phyloP scores from a whole-genome alignment of 495 filamentous ascomycete species.

The Aspergillus indologenus region DNA sequence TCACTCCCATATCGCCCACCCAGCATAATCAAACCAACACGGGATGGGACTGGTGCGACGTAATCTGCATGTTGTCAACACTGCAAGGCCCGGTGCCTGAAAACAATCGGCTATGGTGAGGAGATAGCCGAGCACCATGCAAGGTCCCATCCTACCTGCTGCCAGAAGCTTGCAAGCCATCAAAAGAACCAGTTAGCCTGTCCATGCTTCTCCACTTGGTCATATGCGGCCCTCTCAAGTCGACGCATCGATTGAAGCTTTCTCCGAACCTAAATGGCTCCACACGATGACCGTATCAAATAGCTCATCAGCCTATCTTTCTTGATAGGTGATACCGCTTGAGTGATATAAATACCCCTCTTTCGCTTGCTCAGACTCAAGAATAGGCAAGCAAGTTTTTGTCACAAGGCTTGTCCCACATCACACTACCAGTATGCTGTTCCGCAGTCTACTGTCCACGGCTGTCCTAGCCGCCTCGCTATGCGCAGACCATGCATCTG shows the following conservation, averaged over 20 bases:
- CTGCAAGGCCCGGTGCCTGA: too few relatives aligned
- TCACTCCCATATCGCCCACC: not conserved
- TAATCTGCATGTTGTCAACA: too few relatives aligned
- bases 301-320: not conserved
- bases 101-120: not conserved
- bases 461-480: slow-evolving; percentile 28
- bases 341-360: not conserved
- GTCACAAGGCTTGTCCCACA: not conserved
- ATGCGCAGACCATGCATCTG: slow-evolving; percentile 26
- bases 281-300: not conserved
- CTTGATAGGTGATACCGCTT: not conserved
- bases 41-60: too few relatives aligned
- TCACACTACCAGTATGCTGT: slow-evolving; percentile 25
- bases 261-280: not conserved
- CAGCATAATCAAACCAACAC: too few relatives aligned
- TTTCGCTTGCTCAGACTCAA: not conserved
- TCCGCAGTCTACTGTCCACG: slow-evolving; percentile 29
- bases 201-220: not conserved
- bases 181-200: not conserved
- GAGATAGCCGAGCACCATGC: not conserved
- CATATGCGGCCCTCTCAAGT: not conserved
- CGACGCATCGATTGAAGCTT: not conserved
- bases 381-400: not conserved
- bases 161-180: not conserved
- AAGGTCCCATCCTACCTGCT: not conserved